Percentiles rank a stretch among this genome's conserved stretches.
Evolutionary conservation across 371 early-diverging fungal genomes (phyloP).

Genomic region (Lichtheimia ornata): DNA sequence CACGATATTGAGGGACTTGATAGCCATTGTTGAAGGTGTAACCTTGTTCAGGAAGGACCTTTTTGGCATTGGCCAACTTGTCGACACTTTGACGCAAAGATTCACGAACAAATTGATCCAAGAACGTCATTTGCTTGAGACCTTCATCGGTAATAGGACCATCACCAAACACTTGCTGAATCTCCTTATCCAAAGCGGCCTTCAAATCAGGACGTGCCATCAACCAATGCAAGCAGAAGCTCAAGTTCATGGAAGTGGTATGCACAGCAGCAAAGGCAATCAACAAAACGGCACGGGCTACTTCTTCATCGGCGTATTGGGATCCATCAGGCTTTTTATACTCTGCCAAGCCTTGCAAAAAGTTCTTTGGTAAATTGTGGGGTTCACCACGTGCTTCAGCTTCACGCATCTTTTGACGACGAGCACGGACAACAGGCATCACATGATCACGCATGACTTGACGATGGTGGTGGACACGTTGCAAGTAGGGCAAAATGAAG

Average conservation of each 20-base stretch:
- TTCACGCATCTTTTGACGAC: constrained; percentile 15
- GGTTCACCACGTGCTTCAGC: constrained; percentile 9
- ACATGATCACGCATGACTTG: constrained; percentile 29
- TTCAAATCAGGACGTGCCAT: constrained; percentile 35
- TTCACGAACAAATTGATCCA: constrained; percentile 41
- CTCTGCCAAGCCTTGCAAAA: constrained; percentile 31
- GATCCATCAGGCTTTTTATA: constrained; percentile 24
- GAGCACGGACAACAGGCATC: constrained; percentile 17
- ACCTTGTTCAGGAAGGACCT: constrained; percentile 17
- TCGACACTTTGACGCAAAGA: constrained; percentile 34
- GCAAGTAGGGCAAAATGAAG: constrained; percentile 29
- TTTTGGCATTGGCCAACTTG: constrained; percentile 28
- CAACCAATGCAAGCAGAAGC: constrained; percentile 33
- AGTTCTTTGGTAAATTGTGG: constrained; percentile 14
- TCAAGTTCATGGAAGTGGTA: constrained; percentile 30
- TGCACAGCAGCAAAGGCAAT: constrained; percentile 46
- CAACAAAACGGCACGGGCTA: constrained; percentile 25
- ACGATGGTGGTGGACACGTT: constrained; percentile 22
- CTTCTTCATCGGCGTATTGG: constrained; percentile 17
- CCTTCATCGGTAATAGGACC: constrained; percentile 24
- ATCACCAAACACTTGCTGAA: constrained; percentile 24
- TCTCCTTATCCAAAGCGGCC: constrained; percentile 24
- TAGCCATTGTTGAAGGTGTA: constrained; percentile 43
- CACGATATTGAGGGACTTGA: constrained; percentile 34
- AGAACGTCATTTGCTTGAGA: constrained; percentile 28